Conservation (phyloP, 31 red algal genomes). For the Odonthalia washingtoniensis region DNA sequence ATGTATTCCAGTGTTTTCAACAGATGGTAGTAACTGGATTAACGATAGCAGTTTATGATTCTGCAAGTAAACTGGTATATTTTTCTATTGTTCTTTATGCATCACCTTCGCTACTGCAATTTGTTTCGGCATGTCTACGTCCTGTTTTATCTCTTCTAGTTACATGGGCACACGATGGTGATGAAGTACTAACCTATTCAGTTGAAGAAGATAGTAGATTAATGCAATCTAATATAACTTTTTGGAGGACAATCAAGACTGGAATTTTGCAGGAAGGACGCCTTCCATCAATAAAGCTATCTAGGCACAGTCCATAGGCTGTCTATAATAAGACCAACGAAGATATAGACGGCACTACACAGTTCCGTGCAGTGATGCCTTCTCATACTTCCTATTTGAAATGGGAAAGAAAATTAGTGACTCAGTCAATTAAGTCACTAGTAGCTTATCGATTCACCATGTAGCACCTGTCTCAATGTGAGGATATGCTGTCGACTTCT, state of each 20-base stretch:
- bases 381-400: background rate
- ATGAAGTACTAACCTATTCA: background rate
- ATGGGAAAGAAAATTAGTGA: slow-evolving; percentile 14
- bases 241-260: background rate
- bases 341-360: background rate
- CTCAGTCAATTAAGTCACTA: background rate
- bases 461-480: too few species aligned
- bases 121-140: too few species aligned
- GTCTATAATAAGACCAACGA: background rate
- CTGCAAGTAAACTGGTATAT: too few species aligned
- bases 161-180: background rate
- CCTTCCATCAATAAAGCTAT: background rate
- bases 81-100: too few species aligned
- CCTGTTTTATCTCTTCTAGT: too few species aligned
- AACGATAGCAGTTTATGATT: too few species aligned
- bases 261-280: background rate
- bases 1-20: too few species aligned
- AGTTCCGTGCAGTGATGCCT: background rate
- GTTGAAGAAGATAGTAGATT: background rate
- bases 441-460: background rate
- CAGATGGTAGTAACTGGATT: too few species aligned
- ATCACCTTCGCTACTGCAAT: too few species aligned
- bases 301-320: background rate
- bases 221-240: background rate
- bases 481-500: too few species aligned